phyloP scores from a whole-genome alignment of 306 rosid genomes.

The Trifolium subterraneum region DNA sequence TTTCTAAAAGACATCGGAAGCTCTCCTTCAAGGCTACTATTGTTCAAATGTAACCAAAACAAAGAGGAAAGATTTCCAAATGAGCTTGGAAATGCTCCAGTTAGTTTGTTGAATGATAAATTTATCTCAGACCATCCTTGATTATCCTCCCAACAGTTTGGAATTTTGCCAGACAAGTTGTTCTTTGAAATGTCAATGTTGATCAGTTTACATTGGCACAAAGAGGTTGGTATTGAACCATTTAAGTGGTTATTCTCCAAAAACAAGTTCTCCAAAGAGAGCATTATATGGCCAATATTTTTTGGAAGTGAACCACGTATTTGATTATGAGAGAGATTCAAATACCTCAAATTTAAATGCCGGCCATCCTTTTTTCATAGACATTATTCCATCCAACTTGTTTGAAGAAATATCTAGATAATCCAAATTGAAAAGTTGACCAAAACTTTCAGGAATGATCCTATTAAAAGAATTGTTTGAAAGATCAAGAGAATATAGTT shows the following conservation, averaged over 20 bases:
- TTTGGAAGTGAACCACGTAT: slow-evolving; percentile 21
- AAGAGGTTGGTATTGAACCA: slow-evolving; percentile 30
- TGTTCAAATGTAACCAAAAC: slow-evolving; percentile 5
- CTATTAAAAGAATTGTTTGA: slow-evolving; percentile 30
- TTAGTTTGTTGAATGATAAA: slow-evolving; percentile 19
- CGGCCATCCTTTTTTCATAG: neutral
- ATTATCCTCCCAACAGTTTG: neutral
- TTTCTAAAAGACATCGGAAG: neutral
- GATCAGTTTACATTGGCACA: neutral
- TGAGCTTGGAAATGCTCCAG: slow-evolving; percentile 12
- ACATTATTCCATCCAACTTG: neutral
- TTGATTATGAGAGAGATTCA: slow-evolving; percentile 17
- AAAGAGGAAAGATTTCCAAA: neutral
- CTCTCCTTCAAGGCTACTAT: slow-evolving; percentile 31
- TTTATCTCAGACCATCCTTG: neutral
- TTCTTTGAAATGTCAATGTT: slow-evolving; percentile 31
- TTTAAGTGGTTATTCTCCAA: slow-evolving; percentile 27
- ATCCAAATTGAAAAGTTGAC: neutral
- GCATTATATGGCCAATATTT: neutral
- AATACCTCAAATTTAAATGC: neutral
- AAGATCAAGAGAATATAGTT: neutral
- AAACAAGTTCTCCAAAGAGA: neutral
- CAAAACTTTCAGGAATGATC: neutral
- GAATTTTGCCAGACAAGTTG: slow-evolving; percentile 28
- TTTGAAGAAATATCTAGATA: neutral